Percentiles rank a stretch among this genome's conserved stretches.
Conservation (phyloP, 1,139 yeast species). For the Nadsonia commutata region DNA sequence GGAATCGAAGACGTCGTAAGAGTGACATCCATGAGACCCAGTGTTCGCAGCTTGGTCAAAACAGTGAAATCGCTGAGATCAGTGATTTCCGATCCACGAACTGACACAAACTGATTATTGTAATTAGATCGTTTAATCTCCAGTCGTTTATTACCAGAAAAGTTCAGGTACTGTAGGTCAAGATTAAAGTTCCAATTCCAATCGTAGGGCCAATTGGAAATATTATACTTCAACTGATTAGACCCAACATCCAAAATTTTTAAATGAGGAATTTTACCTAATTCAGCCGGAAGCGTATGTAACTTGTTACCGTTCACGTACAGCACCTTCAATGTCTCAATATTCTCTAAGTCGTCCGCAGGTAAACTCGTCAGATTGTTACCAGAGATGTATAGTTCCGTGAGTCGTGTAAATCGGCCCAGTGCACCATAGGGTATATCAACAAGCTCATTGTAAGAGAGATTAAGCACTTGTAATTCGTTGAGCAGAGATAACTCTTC, state of each 20-base stretch:
- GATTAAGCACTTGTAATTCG: constrained; percentile 49
- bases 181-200: constrained; percentile 95
- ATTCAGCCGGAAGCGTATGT: constrained; percentile 78
- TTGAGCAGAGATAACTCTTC: constrained; percentile 48
- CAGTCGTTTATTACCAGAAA: constrained; percentile 83
- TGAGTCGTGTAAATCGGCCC: constrained; percentile 40
- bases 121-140: constrained; percentile 63
- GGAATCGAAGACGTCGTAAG: constrained; percentile 72
- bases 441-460: constrained; percentile 69
- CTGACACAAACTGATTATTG: constrained; percentile 12
- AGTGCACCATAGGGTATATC: constrained; percentile 71
- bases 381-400: constrained; percentile 71
- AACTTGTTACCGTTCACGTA: constrained; percentile 74
- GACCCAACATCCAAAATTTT: constrained; percentile 81
- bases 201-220: constrained; percentile 91
- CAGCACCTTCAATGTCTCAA: constrained; percentile 44
- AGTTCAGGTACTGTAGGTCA: constrained; percentile 63
- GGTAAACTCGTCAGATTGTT: constrained; percentile 69
- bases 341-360: constrained; percentile 62
- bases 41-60: constrained; percentile 51
- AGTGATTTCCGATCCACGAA: constrained; percentile 14
- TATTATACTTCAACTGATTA: constrained; percentile 78
- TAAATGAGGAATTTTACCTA: constrained; percentile 52
- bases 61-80: constrained; percentile 68
- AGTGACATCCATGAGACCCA: constrained; percentile 93